Base-by-base conservation (phyloP, 164 flowering plant genomes). In the Berberis thunbergii region DNA sequence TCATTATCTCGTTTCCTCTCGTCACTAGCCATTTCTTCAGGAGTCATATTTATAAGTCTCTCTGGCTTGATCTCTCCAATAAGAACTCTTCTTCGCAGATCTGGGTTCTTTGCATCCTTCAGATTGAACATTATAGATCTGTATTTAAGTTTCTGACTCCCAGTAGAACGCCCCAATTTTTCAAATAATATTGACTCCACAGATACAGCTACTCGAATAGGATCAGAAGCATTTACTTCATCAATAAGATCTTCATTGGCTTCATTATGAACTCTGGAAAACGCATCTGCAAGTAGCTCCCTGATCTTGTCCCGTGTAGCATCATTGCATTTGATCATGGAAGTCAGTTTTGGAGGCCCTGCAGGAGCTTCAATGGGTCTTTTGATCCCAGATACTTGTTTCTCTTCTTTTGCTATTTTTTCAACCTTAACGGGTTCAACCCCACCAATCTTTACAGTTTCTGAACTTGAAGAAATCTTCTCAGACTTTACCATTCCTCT, bases 21-120 rank as follows among this genome's bases (percentile, higher is more conserved):
- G 43, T 83, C 89, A 60, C 97, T 91, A 10, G 99, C 99, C 96
- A 94, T 91, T 67, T 94, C 96, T 61, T 82, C 86, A 0, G 90
- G 74, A 2, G 79, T 73, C 91, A 91, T 76, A 13, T 53, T 70
- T 6, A 79, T 57, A 49, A 94, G 82, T 61, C 68, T 78, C 59
- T 83, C 88, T 4, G 96, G 91, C 71, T 72, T 78, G 49, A 91
- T 67, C 0, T 78, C 65, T 49, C 99, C 99, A 9, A 85, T 78
- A 52, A 91, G 91, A 38, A 94, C 86, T 73, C 73, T 91, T 66
- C 97, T 86, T 62, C 96, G 72, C 50, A 94, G 79, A 71, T 94
- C 97, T 2, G 96, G 96, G 75, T 91, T 94, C 1, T 89, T 89
- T 5, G 77, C 60, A 56, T 94, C 99, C 77, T 80, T 85, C 11